Conservation (phyloP, 208 protist species). For the Zelonia costaricensis region DNA sequence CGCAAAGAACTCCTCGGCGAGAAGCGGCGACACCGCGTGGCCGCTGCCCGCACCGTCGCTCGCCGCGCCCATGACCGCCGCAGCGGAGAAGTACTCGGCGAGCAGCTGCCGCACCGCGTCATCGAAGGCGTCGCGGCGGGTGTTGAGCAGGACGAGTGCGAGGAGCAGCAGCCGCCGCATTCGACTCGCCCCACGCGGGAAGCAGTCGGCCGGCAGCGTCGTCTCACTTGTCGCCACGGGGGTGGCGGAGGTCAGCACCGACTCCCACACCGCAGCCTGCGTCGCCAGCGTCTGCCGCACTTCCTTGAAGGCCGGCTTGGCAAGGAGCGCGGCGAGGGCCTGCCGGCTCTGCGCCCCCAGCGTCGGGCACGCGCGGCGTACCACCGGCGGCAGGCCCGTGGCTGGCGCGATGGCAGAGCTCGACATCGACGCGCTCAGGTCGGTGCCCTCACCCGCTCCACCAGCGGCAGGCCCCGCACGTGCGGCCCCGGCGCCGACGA, state of each 20-base stretch:
- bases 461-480: too few species aligned
- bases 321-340: constrained; percentile 49
- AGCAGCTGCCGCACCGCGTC: constrained; percentile 60
- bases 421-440: not conserved
- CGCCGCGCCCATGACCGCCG: constrained; percentile 14
- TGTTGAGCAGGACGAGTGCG: constrained; percentile 69
- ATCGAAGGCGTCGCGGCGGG: constrained; percentile 76
- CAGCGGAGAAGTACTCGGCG: constrained; percentile 69
- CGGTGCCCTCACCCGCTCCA: too few species aligned
- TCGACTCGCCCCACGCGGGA: constrained; percentile 29
- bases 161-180: constrained; percentile 63
- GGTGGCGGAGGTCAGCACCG: constrained; percentile 43
- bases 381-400: constrained; percentile 25
- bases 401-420: not conserved
- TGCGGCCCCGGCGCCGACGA: not conserved
- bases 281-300: constrained; percentile 60
- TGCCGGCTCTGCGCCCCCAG: constrained; percentile 30
- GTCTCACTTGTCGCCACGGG: constrained; percentile 43
- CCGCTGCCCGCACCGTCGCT: not conserved
- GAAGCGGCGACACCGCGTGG: not conserved
- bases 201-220: constrained; percentile 39
- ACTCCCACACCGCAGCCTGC: constrained; percentile 46
- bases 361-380: constrained; percentile 26
- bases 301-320: constrained; percentile 58
- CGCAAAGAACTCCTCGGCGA: constrained; percentile 54